Conservation (phyloP, 371 early-diverging fungal genomes). For the Enterospora canceri region DNA sequence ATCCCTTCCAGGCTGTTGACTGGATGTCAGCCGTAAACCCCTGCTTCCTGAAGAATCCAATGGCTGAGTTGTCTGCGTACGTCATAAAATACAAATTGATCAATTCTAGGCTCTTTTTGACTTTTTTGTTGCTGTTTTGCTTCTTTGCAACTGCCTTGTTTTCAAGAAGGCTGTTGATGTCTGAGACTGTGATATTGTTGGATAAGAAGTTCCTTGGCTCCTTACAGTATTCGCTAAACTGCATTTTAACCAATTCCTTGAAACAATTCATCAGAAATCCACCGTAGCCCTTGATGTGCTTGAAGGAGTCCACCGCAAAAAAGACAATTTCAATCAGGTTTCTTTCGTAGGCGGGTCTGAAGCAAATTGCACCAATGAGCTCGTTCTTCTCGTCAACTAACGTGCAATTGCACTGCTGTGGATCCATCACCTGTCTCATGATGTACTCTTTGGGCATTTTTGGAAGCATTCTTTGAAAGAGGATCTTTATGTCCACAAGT, state of each 20-base stretch:
- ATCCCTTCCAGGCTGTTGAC: constrained; percentile 87
- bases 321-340: constrained; percentile 96
- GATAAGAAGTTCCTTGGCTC: background rate
- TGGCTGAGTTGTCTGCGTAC: constrained; percentile 97
- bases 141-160: background rate
- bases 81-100: constrained; percentile 67
- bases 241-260: constrained; percentile 51
- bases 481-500: constrained; percentile 76
- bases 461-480: constrained; percentile 91
- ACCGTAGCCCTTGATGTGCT: constrained; percentile 73
- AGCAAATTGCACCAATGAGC: constrained; percentile 88
- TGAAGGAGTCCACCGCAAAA: constrained; percentile 77
- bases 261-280: constrained; percentile 52
- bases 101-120: background rate
- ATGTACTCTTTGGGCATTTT: constrained; percentile 99
- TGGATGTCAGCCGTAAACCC: constrained; percentile 88
- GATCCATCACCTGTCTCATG: constrained; percentile 79
- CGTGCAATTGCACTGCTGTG: constrained; percentile 57
- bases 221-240: constrained; percentile 9
- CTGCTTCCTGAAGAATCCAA: constrained; percentile 96
- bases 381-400: constrained; percentile 23
- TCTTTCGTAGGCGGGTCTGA: constrained; percentile 71
- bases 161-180: background rate
- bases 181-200: constrained; percentile 4
- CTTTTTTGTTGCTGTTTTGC: background rate